These are phyloP conservation scores for Tylopilus intermedius DNA, from an alignment of 768 basidiomycete species.

Conservation along the genomic window DNA sequence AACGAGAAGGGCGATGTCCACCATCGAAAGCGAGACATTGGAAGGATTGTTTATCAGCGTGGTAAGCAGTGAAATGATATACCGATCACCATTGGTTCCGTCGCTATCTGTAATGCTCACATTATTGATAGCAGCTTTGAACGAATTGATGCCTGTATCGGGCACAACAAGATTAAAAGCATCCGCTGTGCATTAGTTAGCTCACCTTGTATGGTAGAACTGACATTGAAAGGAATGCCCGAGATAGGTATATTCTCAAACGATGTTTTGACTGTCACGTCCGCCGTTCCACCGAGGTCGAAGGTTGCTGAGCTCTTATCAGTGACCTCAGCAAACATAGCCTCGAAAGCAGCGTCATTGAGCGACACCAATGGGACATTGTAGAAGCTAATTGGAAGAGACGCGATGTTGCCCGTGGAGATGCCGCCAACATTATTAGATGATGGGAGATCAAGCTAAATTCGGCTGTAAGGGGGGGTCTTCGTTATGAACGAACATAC, in stretches of 20 bases:
- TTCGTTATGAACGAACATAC: conserved; percentile 4
- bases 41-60: conserved; percentile 62
- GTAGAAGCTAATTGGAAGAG: conserved; percentile 53
- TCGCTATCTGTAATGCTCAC: conserved; percentile 63
- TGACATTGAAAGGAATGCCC: conserved; percentile 58
- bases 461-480: not conserved
- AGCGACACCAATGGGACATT: conserved; percentile 53
- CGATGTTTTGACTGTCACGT: conserved; percentile 55
- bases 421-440: conserved; percentile 51
- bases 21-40: conserved; percentile 58
- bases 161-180: not conserved
- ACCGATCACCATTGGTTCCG: conserved; percentile 55
- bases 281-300: conserved; percentile 51
- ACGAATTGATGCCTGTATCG: conserved; percentile 50
- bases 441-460: conserved; percentile 49
- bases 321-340: conserved; percentile 57
- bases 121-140: conserved; percentile 50
- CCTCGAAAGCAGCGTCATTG: conserved; percentile 48
- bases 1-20: conserved; percentile 54
- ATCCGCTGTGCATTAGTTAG: not conserved
- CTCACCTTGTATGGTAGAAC: conserved; percentile 50
- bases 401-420: conserved; percentile 64
- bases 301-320: conserved; percentile 42
- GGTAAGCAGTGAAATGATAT: conserved; percentile 52
- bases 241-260: conserved; percentile 65